phyloP scores from a whole-genome alignment of 1,284 basidiomycete species.

The Fomitiporia mediterranea region DNA sequence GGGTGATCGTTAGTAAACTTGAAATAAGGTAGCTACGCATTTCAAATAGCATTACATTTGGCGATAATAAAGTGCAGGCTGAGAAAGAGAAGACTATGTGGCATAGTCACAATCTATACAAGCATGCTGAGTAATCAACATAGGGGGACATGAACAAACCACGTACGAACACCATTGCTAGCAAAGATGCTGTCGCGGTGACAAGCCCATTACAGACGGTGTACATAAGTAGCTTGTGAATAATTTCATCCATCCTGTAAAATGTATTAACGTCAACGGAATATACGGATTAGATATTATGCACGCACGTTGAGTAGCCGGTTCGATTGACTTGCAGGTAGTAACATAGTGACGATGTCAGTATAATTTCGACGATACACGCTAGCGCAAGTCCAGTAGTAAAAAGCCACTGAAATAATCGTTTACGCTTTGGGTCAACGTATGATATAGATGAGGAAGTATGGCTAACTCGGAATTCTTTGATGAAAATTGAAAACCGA shows the following conservation, averaged over 20 bases:
- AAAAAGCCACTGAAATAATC: constrained; percentile 16
- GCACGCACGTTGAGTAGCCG: constrained; percentile 13
- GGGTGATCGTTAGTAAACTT: too few relatives aligned
- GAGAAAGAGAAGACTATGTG: constrained; percentile 18
- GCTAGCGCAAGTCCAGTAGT: constrained; percentile 18
- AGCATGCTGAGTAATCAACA: background rate
- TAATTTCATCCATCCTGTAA: constrained; percentile 16
- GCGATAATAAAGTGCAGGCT: constrained; percentile 18
- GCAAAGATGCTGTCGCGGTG: constrained; percentile 12
- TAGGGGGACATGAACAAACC: background rate
- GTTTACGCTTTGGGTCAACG: too few relatives aligned
- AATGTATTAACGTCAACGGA: background rate
- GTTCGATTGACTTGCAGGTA: constrained; percentile 16
- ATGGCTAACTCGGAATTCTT: constrained; percentile 15
- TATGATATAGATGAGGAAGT: too few relatives aligned
- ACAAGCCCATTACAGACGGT: constrained; percentile 18
- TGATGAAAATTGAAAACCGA: constrained; percentile 13
- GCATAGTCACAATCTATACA: constrained; percentile 14
- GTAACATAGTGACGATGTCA: constrained; percentile 16
- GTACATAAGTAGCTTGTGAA: constrained; percentile 18
- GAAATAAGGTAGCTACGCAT: too few relatives aligned
- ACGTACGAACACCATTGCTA: constrained; percentile 19
- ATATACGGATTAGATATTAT: background rate
- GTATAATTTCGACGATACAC: constrained; percentile 15
- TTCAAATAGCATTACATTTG: too few relatives aligned